A percentile compares a stretch with the other conserved stretches of the same genome.
Evolutionary conservation across 2,329 filamentous ascomycete genomes (phyloP).

Genomic region (Pseudogymnoascus sp.): DNA sequence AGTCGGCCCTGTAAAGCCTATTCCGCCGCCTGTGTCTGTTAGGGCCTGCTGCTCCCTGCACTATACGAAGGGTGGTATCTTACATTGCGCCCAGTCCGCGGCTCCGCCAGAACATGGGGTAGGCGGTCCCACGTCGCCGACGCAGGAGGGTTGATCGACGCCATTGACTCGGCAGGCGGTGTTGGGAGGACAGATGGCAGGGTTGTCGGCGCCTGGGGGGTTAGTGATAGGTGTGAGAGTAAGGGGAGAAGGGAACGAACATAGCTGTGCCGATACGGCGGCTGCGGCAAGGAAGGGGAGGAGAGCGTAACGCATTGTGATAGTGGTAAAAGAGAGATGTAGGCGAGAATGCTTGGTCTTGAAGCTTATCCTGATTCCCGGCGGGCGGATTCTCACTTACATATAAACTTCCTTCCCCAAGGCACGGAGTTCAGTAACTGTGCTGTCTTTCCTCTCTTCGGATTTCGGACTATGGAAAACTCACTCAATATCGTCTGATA

Average conservation of each 20-base stretch:
- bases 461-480: not conserved
- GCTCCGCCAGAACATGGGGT: not conserved
- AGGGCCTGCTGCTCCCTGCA: not conserved
- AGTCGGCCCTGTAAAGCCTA: not conserved
- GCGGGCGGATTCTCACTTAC: not conserved
- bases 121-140: constrained; percentile 8
- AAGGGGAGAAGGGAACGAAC: not conserved
- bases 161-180: not conserved
- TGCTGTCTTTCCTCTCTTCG: not conserved
- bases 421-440: not conserved
- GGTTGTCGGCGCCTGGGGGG: not conserved
- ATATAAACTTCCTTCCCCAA: not conserved
- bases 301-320: not conserved
- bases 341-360: not conserved
- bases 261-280: not conserved
- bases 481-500: not conserved
- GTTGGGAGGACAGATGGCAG: not conserved
- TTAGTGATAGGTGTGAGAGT: not conserved
- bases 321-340: too few relatives aligned
- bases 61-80: not conserved
- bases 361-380: not conserved
- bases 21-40: not conserved
- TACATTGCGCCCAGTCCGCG: not conserved
- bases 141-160: not conserved
- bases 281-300: not conserved